These are phyloP conservation scores for Coprinellus aureogranulatus DNA, from an alignment of 768 basidiomycete genomes.

Conservation along the genomic window DNA sequence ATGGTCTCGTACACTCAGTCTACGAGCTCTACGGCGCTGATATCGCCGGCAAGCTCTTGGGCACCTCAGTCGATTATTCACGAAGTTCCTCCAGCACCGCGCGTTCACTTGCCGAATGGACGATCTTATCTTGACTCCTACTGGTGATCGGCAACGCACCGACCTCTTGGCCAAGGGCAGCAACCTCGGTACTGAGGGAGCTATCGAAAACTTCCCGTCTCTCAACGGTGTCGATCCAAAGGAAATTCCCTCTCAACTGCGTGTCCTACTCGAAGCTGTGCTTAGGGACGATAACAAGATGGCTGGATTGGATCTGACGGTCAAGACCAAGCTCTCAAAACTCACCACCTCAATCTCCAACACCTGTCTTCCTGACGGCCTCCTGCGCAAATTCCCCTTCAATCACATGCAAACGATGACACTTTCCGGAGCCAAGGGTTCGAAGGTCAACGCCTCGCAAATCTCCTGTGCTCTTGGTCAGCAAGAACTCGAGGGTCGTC, in stretches of 20 bases:
- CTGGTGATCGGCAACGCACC: slow-evolving; percentile 69
- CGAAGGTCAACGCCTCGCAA: slow-evolving; percentile 93
- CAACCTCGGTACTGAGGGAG: slow-evolving; percentile 79
- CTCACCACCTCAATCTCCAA: slow-evolving; percentile 91
- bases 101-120: slow-evolving; percentile 99
- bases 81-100: slow-evolving; percentile 94
- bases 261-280: slow-evolving; percentile 81
- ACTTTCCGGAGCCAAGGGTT: slow-evolving; percentile 95
- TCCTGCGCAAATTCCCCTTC: slow-evolving; percentile 91
- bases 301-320: slow-evolving; percentile 92
- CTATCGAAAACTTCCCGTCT: slow-evolving; percentile 88
- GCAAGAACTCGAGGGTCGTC: slow-evolving; percentile 96
- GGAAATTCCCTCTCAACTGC: slow-evolving; percentile 58
- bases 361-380: slow-evolving; percentile 77
- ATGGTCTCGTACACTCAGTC: slow-evolving; percentile 94
- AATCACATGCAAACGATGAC: slow-evolving; percentile 99
- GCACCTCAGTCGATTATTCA: slow-evolving; percentile 89
- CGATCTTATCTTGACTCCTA: slow-evolving; percentile 84
- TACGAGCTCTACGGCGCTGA: slow-evolving; percentile 94
- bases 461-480: slow-evolving; percentile 98
- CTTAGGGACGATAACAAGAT: slow-evolving; percentile 94
- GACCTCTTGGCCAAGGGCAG: slow-evolving; percentile 65
- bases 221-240: slow-evolving; percentile 47
- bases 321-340: slow-evolving; percentile 80
- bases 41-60: slow-evolving; percentile 85